Base-by-base conservation (phyloP, 148 eudicot genomes). In the Spergularia bocconei region DNA sequence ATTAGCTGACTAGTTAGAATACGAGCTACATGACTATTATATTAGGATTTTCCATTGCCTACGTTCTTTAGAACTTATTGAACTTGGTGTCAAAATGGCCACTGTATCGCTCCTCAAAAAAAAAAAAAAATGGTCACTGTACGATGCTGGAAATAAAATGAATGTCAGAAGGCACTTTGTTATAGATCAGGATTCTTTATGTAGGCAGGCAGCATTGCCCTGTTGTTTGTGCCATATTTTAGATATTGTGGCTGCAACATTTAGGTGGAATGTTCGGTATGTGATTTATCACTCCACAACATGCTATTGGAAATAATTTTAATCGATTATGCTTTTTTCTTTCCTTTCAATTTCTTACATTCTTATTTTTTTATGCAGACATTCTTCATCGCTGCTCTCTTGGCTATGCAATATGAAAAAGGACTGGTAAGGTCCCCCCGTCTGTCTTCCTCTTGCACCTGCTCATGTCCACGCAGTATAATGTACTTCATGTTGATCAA, bases 381-480 rank as follows among this genome's bases (percentile, higher is more conserved):
- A 71, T 93, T 93, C 80, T 93, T 91, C 88, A 93, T 91, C 78
- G 98, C 98, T 72, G 98, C 97, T 65, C 91, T 93, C 73, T 86
- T 93, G 86, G 98, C 98, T 76, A 93, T 93, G 98, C 98, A 93
- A 80, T 93, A 91, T 69, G 82, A 91, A 54, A 90, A 86, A 82
- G 85, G 86, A 76, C 83, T 94, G 98, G 98, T 94, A 94, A 69
- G 91, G 67, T 52, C 71, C 59, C 60, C 75, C 44, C 62, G 36
- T 79, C 53, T 67, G 19, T 78, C 80, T 66, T 73, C 64, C 68
- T 61, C 17, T 74, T 33, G 67, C 39, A 54, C 13, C 13, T 38
- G 15, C 55, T 15, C 39, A 0, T 36, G 47, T 66, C 12, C 48
- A 19, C 25, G 53, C 11, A 19, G 21, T 12, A 59, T 12, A 1